Conservation (phyloP, 2,329 filamentous ascomycete species). For the Penicillium decumbens region DNA sequence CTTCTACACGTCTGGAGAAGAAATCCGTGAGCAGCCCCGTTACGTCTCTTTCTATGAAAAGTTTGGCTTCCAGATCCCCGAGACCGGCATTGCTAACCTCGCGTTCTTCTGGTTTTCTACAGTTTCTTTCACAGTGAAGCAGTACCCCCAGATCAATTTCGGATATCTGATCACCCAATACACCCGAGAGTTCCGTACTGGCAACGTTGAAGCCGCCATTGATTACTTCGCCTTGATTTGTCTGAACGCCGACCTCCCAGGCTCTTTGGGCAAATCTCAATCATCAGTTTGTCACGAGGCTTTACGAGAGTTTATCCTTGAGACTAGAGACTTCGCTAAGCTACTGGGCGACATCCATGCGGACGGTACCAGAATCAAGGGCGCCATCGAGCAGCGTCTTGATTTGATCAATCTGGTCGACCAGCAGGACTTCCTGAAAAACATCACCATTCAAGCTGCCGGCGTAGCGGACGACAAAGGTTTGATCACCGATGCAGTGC, state of each 20-base stretch:
- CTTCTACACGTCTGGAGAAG: conserved; percentile 67
- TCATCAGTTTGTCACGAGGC: conserved; percentile 84
- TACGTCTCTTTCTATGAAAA: background rate
- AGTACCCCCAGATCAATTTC: conserved; percentile 80
- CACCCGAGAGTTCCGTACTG: conserved; percentile 90
- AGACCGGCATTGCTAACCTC: conserved; percentile 6
- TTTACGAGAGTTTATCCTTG: conserved; percentile 87
- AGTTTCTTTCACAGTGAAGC: conserved; percentile 53
- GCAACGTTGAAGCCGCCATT: conserved; percentile 80
- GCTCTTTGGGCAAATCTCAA: conserved; percentile 70
- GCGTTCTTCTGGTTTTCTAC: background rate
- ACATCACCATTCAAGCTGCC: conserved; percentile 89
- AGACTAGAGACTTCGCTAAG: conserved; percentile 92
- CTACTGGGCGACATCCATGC: conserved; percentile 84
- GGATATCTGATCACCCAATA: conserved; percentile 91
- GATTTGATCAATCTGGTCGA: conserved; percentile 73
- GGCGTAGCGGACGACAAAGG: conserved; percentile 92
- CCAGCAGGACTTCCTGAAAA: conserved; percentile 78
- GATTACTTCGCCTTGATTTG: conserved; percentile 92
- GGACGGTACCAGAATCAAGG: conserved; percentile 78
- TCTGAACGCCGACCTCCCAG: conserved; percentile 77
- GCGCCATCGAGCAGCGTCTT: conserved; percentile 81
- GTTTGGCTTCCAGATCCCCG: background rate
- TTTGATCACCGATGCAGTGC: conserved; percentile 84
- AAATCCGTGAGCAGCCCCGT: conserved; percentile 50